Conservation (phyloP, 768 basidiomycete species). For the Psilocybe tampanensis region DNA sequence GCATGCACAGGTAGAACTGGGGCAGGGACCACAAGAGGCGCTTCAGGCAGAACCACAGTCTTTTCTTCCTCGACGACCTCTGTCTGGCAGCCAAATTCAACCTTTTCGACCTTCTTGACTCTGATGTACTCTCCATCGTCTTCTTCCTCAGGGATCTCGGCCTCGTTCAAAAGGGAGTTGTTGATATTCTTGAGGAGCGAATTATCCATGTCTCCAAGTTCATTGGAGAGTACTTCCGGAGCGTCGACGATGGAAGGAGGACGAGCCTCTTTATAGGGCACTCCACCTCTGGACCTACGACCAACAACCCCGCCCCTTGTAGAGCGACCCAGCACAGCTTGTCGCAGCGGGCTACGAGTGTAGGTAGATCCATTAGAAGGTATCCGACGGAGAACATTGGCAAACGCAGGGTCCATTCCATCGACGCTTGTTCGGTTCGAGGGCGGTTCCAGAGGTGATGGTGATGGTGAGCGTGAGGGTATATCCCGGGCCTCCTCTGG, state of each 20-base stretch:
- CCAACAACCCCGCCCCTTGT: constrained; percentile 50
- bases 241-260: constrained; percentile 72
- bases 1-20: constrained; percentile 4
- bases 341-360: constrained; percentile 62
- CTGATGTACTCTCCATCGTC: constrained; percentile 38
- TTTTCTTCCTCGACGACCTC: constrained; percentile 39
- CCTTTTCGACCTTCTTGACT: constrained; percentile 51
- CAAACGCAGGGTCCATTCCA: constrained; percentile 87
- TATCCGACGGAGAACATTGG: constrained; percentile 70
- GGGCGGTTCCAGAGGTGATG: constrained; percentile 28
- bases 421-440: constrained; percentile 77
- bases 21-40: constrained; percentile 18
- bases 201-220: constrained; percentile 40
- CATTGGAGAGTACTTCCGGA: constrained; percentile 72
- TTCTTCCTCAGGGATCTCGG: constrained; percentile 35
- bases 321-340: constrained; percentile 53
- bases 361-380: constrained; percentile 49
- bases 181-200: constrained; percentile 40
- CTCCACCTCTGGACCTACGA: constrained; percentile 64
- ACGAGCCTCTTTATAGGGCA: constrained; percentile 68
- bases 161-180: constrained; percentile 41
- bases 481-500: constrained; percentile 23
- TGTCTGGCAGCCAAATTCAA: constrained; percentile 70
- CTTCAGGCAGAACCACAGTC: constrained; percentile 31
- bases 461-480: constrained; percentile 30